A percentile compares a stretch with the other conserved stretches of the same genome.
These are phyloP conservation scores for Amanita molliuscula DNA, from an alignment of 768 basidiomycete species.

Conservation along the genomic window DNA sequence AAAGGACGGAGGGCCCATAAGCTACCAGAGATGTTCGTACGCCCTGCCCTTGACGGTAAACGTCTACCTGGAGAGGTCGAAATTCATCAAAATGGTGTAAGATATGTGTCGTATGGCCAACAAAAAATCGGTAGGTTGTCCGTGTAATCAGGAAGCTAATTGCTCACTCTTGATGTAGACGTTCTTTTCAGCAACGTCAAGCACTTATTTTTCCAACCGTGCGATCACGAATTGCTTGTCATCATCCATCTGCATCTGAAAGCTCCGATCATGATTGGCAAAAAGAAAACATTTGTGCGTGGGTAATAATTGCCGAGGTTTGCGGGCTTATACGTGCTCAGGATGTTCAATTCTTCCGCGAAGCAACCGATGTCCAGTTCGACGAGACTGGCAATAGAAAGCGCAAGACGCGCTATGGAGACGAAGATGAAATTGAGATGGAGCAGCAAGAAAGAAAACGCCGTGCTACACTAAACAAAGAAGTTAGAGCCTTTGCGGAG, in stretches of 20 bases:
- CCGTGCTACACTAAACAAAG: slow-evolving; percentile 81
- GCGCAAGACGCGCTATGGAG: slow-evolving; percentile 91
- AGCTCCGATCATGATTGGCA: slow-evolving; percentile 96
- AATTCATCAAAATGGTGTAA: slow-evolving; percentile 93
- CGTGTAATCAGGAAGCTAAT: background rate
- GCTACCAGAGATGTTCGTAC: slow-evolving; percentile 85
- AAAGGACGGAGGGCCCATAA: slow-evolving; percentile 82
- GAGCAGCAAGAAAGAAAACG: slow-evolving; percentile 95
- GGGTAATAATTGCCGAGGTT: background rate
- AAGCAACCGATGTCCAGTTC: slow-evolving; percentile 95
- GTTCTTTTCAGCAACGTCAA: slow-evolving; percentile 95
- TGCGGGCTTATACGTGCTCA: slow-evolving; percentile 18
- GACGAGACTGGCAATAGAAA: slow-evolving; percentile 99
- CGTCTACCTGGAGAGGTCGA: slow-evolving; percentile 95
- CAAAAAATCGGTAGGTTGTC: slow-evolving; percentile 76
- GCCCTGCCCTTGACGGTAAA: slow-evolving; percentile 92
- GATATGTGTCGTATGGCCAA: slow-evolving; percentile 81
- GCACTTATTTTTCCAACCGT: slow-evolving; percentile 98
- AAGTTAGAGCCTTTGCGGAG: slow-evolving; percentile 89
- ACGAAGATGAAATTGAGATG: slow-evolving; percentile 98
- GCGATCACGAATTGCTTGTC: slow-evolving; percentile 90
- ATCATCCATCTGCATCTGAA: slow-evolving; percentile 91
- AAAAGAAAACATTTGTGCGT: slow-evolving; percentile 91
- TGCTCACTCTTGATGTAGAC: slow-evolving; percentile 36
- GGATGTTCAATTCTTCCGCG: slow-evolving; percentile 98